A percentile compares a stretch with the other conserved stretches of the same genome.
phyloP scores from a whole-genome alignment of 1,139 yeast species.

The Pichia sp. region DNA sequence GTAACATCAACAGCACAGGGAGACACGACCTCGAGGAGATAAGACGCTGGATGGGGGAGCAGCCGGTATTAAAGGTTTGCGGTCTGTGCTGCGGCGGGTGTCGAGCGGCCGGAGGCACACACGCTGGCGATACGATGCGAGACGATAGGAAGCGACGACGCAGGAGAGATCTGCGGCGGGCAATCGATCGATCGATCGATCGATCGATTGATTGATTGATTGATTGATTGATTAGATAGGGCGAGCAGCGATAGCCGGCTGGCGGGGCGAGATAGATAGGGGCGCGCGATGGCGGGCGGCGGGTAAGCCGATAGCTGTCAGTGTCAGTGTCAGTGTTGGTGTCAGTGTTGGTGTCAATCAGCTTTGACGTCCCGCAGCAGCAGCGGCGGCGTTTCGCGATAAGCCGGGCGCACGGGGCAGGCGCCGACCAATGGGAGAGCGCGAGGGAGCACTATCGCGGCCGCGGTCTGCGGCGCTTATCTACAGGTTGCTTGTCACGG shows the following conservation, averaged over 20 bases:
- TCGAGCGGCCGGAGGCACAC: too few relatives aligned
- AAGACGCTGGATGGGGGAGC: too few relatives aligned
- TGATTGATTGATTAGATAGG: too few relatives aligned
- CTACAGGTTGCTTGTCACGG: conserved; percentile 67
- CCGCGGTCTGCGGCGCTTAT: not conserved
- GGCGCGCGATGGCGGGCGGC: not conserved
- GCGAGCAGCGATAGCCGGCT: not conserved
- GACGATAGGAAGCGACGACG: not conserved
- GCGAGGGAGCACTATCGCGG: conserved; percentile 1
- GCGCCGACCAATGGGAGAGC: conserved; percentile 4
- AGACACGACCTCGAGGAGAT: too few relatives aligned
- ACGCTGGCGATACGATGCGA: too few relatives aligned
- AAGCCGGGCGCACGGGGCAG: conserved; percentile 5
- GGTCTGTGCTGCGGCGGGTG: not conserved
- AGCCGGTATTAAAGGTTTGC: too few relatives aligned
- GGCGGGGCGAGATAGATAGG: not conserved
- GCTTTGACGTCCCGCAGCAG: too few relatives aligned
- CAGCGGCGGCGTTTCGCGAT: too few relatives aligned
- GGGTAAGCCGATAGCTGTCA: not conserved
- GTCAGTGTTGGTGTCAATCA: not conserved
- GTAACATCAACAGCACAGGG: too few relatives aligned
- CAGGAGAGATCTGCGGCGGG: too few relatives aligned
- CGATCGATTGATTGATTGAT: too few relatives aligned
- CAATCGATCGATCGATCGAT: too few relatives aligned
- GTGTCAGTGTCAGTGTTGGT: not conserved